A percentile compares a stretch with the other conserved stretches of the same genome.
Evolutionary conservation across 495 filamentous ascomycete genomes (phyloP).

Genomic region (Tuber indicum): DNA sequence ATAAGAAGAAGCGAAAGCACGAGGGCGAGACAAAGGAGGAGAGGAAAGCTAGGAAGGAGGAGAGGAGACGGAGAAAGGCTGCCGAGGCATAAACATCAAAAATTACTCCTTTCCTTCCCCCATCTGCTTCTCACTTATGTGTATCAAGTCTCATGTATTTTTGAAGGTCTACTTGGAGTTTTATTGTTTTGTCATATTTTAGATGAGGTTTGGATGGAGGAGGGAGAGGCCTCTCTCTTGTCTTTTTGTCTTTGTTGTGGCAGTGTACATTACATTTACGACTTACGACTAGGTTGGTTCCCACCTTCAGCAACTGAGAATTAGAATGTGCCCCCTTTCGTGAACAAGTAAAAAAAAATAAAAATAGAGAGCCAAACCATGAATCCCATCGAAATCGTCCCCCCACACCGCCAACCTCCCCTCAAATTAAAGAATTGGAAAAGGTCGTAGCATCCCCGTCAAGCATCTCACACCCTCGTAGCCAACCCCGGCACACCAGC

Average conservation of each 20-base stretch:
- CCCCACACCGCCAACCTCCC: neutral
- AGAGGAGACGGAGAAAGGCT: conserved; percentile 40
- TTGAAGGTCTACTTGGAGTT: neutral
- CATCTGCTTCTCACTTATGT: neutral
- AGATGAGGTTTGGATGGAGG: neutral
- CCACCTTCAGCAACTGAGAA: neutral
- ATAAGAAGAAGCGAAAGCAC: conserved; percentile 56
- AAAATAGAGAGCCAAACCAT: neutral
- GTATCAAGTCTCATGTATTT: neutral
- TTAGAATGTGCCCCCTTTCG: neutral
- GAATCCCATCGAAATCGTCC: neutral
- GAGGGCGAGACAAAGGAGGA: conserved; percentile 53
- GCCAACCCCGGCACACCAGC: conserved; percentile 87
- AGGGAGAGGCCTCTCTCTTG: neutral
- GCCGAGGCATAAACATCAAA: conserved; percentile 2
- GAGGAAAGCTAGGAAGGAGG: conserved; percentile 43
- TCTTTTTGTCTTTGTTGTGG: neutral
- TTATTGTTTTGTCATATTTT: neutral
- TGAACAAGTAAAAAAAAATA: neutral
- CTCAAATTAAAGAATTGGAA: neutral
- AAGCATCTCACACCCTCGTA: conserved; percentile 42
- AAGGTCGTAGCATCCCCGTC: neutral
- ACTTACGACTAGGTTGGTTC: neutral
- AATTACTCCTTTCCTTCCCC: neutral
- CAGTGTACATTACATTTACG: neutral